These are phyloP conservation scores for Chalaropsis thielavioides DNA, from an alignment of 2,329 filamentous ascomycete species.

Conservation along the genomic window DNA sequence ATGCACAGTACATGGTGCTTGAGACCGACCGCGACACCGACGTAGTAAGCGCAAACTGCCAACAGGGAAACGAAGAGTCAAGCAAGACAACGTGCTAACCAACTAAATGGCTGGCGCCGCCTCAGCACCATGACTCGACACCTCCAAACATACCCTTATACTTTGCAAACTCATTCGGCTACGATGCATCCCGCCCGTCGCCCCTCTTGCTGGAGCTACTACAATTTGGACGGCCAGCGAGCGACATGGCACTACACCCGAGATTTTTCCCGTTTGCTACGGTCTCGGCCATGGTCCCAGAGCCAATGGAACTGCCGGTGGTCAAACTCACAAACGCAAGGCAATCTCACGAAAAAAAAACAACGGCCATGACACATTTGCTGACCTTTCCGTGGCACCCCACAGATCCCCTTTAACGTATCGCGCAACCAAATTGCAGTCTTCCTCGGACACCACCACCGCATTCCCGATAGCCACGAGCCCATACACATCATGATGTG, in stretches of 20 bases:
- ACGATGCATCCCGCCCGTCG: not conserved
- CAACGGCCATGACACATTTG: too few species aligned
- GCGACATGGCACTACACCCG: constrained; percentile 26
- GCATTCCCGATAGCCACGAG: constrained; percentile 40
- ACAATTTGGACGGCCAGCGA: constrained; percentile 24
- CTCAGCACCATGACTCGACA: not conserved
- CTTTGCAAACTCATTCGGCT: too few species aligned
- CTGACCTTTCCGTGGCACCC: not conserved
- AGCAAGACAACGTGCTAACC: not conserved
- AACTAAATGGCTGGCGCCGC: not conserved
- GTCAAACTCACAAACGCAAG: constrained; percentile 38
- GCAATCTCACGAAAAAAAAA: not conserved
- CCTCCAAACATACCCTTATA: not conserved
- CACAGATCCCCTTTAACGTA: constrained; percentile 41
- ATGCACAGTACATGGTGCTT: not conserved
- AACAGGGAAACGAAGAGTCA: not conserved
- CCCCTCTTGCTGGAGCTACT: constrained; percentile 8
- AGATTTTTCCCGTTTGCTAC: constrained; percentile 35
- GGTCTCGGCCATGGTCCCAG: constrained; percentile 23
- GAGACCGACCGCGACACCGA: not conserved
- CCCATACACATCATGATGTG: constrained; percentile 52
- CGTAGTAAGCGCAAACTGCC: not conserved
- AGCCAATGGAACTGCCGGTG: constrained; percentile 29
- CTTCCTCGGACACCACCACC: constrained; percentile 42
- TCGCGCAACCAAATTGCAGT: constrained; percentile 41